Base-by-base conservation (phyloP, 2,329 filamentous ascomycete genomes). In the Ambrosiella beaveri region DNA sequence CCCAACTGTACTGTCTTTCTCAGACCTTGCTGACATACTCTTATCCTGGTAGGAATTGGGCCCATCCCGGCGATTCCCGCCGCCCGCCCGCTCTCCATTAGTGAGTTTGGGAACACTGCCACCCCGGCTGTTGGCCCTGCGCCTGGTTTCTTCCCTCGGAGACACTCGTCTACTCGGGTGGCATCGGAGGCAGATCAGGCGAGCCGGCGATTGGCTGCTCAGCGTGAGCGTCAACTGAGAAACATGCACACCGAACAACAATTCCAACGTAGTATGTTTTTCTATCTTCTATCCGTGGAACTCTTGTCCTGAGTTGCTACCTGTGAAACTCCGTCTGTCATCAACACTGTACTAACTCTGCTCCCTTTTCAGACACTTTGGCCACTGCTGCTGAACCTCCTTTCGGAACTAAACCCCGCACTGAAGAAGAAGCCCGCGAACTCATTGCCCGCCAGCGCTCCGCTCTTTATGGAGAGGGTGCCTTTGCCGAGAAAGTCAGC, bases 241-340 rank as follows among this genome's bases (percentile, higher is more conserved):
- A 98, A 97, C 75, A 95, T 97, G 75, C 93, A 98, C 76, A 94
- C 96, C 75, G 93, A 98, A 81, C 93, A 98, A 81, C 93, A 98
- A 82, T 97, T 95, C 76, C 95, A 97, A 79, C 85, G 91, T 88
- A 96, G 93, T 97, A 88, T 82, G 86, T 60, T 19, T 12, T 39
- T 15, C 41, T 17, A 45, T 55, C 39, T 57, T 38, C 35, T 49
- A 15, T 44, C n/a, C 13, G 8, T 40, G 27, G 9, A 15, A 5
- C 38, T 40, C 7, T 54, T 17, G 2, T 54, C 35, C 4, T 54
- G 27, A 27, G 3, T 27, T 27, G 27, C 27, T 27, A 27, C 27
- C 27, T 27, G 8, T 27, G 27, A 27, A 27, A 27, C 27, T 27
- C 27, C 27, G 3, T 27, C 27, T 27, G 27, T 27, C 27, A 27